phyloP scores from a whole-genome alignment of 2,329 filamentous ascomycete species.

The Paraphaeosphaeria sporulosa region DNA sequence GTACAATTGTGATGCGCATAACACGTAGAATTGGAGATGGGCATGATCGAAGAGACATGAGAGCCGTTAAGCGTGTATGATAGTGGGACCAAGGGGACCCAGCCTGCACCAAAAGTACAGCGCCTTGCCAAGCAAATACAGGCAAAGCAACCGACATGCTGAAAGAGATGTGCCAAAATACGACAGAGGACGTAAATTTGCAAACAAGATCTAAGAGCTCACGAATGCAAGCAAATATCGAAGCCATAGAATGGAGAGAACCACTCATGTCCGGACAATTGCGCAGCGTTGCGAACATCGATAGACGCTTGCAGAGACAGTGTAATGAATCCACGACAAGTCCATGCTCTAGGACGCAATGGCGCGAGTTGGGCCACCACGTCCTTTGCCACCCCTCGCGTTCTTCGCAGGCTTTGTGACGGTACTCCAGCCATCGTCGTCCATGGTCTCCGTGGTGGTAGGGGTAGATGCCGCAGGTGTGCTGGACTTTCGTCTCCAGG shows the following conservation, averaged over 20 bases:
- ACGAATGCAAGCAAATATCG: conserved; percentile 27
- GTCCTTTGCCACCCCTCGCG: conserved; percentile 47
- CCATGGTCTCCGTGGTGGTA: conserved; percentile 55
- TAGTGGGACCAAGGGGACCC: conserved; percentile 14
- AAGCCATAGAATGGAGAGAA: conserved; percentile 31
- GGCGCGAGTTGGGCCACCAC: conserved; percentile 52
- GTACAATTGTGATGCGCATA: conserved; percentile 30
- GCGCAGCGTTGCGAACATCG: conserved; percentile 39
- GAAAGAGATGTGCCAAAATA: conserved; percentile 23
- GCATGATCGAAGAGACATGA: conserved; percentile 23
- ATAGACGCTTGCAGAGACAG: conserved; percentile 25
- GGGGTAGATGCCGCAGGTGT: conserved; percentile 44
- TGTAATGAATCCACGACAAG: conserved; percentile 1
- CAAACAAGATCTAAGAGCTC: conserved; percentile 33
- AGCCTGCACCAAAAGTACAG: conserved; percentile 24
- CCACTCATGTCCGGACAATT: conserved; percentile 32
- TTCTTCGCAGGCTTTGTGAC: conserved; percentile 57
- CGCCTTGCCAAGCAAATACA: conserved; percentile 15
- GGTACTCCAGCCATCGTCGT: conserved; percentile 63
- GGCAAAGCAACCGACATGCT: conserved; percentile 18
- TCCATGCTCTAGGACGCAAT: conserved; percentile 53
- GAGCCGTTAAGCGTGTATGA: conserved; percentile 29
- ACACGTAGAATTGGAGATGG: conserved; percentile 22
- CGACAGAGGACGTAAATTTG: conserved; percentile 27
- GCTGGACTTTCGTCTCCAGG: conserved; percentile 50